Conservation (phyloP, 2,329 filamentous ascomycete species). For the Xylaria hypoxylon region DNA sequence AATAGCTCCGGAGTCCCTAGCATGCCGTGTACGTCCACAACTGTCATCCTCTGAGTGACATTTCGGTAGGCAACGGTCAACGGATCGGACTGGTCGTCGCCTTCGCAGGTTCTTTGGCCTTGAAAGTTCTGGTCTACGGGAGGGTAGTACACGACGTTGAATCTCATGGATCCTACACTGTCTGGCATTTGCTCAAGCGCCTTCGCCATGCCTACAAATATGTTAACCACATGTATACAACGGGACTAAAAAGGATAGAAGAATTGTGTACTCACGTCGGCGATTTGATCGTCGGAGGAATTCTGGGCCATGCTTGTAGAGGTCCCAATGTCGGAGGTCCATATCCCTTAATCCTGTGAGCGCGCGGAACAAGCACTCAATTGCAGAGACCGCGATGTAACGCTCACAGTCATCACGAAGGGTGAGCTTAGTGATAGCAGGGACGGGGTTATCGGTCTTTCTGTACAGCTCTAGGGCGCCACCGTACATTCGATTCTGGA, state of each 20-base stretch:
- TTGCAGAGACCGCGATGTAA: slow-evolving; percentile 9
- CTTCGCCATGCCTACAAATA: slow-evolving; percentile 26
- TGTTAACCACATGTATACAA: not conserved
- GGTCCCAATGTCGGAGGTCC: slow-evolving; percentile 25
- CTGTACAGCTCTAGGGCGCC: slow-evolving; percentile 17
- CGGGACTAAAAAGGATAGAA: not conserved
- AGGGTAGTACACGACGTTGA: slow-evolving; percentile 22
- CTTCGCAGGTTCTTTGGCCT: not conserved
- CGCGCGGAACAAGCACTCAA: slow-evolving; percentile 7
- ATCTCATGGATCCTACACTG: slow-evolving; percentile 21
- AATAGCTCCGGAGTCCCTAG: slow-evolving; percentile 33
- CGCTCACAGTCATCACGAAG: slow-evolving; percentile 26
- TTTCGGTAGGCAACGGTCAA: slow-evolving; percentile 31
- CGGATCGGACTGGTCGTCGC: not conserved
- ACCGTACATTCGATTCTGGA: slow-evolving; percentile 22
- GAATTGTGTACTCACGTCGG: slow-evolving; percentile 24
- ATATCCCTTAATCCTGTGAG: slow-evolving; percentile 26
- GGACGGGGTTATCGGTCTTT: not conserved
- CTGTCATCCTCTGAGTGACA: slow-evolving; percentile 25
- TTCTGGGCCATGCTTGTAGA: slow-evolving; percentile 14
- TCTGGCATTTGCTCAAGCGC: slow-evolving; percentile 17
- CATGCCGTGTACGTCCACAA: slow-evolving; percentile 28
- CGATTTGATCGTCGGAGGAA: slow-evolving; percentile 9
- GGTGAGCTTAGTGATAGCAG: slow-evolving; percentile 28
- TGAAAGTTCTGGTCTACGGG: slow-evolving; percentile 18